Base-by-base conservation (phyloP, 768 basidiomycete species). In the Strobilomyces echinocephalus region DNA sequence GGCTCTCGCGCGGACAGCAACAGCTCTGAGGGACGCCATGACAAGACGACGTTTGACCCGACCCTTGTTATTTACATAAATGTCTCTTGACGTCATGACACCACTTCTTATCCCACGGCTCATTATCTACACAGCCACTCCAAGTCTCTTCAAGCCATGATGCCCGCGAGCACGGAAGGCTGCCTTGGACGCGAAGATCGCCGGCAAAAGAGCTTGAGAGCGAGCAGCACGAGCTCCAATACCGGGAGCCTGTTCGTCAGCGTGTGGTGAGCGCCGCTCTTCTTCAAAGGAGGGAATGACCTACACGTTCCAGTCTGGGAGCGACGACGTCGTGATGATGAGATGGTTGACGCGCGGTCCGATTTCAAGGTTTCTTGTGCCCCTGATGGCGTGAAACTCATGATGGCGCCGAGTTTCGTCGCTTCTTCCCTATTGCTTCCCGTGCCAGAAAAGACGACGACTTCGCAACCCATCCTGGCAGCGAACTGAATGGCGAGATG, bases 401-500 rank as follows among this genome's bases (percentile, higher is more conserved):
- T n/a, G 8, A 51, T 60, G 2, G 73, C 73, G 4, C 73, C 73
- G 0, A 74, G 62, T 18, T 48, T 44, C 45, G 41, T 55, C 18
- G 73, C 70, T 31, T 74, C 70, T 8, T 66, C 62, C 42, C 39
- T 66, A 53, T 74, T 74, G 26, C 42, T 47, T 8, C 73, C 69
- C 0, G 70, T 67, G 24, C 64, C 45, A 6, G 70, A 73, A 30
- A 73, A 68, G 6, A 69, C 73, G 45, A 70, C 64, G 5, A 74
- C 73, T 8, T 68, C 67, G 18, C 70, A 71, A 14, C 73, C 73
- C 68, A 73, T 73, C 58, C 71, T 74, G 33, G 67, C 54, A 4
- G 72, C 70, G 53, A 74, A n/a, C n/a, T n/a, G n/a, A n/a, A n/a
- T n/a, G n/a, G n/a, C n/a, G n/a, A n/a, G n/a, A n/a, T n/a, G n/a